These are phyloP conservation scores for Xanthoconium purpureum DNA, from an alignment of 768 basidiomycete species.

Conservation along the genomic window DNA sequence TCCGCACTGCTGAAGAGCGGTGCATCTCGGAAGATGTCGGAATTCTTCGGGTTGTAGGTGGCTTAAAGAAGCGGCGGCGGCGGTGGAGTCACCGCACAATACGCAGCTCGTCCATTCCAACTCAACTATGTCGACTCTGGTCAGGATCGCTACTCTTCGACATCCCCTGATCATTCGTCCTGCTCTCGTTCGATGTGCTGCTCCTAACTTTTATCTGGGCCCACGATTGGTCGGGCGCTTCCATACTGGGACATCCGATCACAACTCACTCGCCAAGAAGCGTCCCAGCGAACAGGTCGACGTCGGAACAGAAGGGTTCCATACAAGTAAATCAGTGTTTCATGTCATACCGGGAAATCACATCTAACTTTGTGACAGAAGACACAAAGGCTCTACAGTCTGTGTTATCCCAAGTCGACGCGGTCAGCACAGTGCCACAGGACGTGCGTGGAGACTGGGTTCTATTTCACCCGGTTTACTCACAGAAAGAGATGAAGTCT, in stretches of 20 bases:
- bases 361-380: slow-evolving; percentile 17
- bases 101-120: neutral
- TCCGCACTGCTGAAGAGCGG: slow-evolving; percentile 5
- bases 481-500: slow-evolving; percentile 64
- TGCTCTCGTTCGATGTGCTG: slow-evolving; percentile 4
- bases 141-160: slow-evolving; percentile 9
- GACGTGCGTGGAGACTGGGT: slow-evolving; percentile 81
- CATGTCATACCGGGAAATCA: neutral
- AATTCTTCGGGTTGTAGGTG: slow-evolving; percentile 16
- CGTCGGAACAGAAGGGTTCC: slow-evolving; percentile 36
- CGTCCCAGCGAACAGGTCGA: slow-evolving; percentile 19
- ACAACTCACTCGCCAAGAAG: slow-evolving; percentile 24
- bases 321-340: slow-evolving; percentile 25
- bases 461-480: slow-evolving; percentile 90
- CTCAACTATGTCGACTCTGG: slow-evolving; percentile 16
- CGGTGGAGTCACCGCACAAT: neutral
- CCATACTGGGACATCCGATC: slow-evolving; percentile 22
- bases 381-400: slow-evolving; percentile 21
- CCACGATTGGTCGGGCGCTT: slow-evolving; percentile 13
- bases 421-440: slow-evolving; percentile 52
- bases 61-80: slow-evolving; percentile 19
- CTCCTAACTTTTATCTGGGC: slow-evolving; percentile 3
- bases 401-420: slow-evolving; percentile 32
- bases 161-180: slow-evolving; percentile 8
- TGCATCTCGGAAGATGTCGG: slow-evolving; percentile 23